phyloP scores from a whole-genome alignment of 495 filamentous ascomycete species.

The Hyaloscypha hepaticicola region DNA sequence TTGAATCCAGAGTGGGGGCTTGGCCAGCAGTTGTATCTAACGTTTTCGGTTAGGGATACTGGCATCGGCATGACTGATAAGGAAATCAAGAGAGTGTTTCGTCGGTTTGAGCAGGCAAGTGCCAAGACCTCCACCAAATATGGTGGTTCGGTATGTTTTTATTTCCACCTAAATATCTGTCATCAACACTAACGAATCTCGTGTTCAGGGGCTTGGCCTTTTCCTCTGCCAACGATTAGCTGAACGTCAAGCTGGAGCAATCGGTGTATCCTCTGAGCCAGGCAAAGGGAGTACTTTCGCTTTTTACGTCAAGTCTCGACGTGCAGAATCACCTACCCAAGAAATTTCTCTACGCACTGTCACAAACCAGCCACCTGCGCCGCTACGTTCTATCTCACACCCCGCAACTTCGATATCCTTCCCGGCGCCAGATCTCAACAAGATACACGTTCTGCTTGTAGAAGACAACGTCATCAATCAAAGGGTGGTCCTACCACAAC shows the following conservation, averaged over 20 bases:
- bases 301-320: constrained; percentile 62
- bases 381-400: neutral
- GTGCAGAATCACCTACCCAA: constrained; percentile 7
- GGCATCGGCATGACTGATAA: constrained; percentile 71
- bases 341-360: neutral
- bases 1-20: constrained; percentile 61
- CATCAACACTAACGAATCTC: neutral
- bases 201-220: constrained; percentile 60
- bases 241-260: constrained; percentile 78
- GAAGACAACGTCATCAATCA: constrained; percentile 73
- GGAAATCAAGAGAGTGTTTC: constrained; percentile 72
- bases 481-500: constrained; percentile 62
- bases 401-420: neutral
- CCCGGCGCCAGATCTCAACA: neutral
- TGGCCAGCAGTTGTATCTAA: constrained; percentile 67
- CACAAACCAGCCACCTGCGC: neutral
- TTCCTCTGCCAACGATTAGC: constrained; percentile 77
- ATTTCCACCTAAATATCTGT: neutral
- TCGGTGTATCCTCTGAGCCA: constrained; percentile 69
- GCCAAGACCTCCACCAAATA: constrained; percentile 76
- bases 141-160: constrained; percentile 65
- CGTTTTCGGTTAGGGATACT: constrained; percentile 73
- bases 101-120: constrained; percentile 73
- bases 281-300: constrained; percentile 79
- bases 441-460: constrained; percentile 30